Base-by-base conservation (phyloP, 495 filamentous ascomycete species). In the Aspergillus olivimuriae region DNA sequence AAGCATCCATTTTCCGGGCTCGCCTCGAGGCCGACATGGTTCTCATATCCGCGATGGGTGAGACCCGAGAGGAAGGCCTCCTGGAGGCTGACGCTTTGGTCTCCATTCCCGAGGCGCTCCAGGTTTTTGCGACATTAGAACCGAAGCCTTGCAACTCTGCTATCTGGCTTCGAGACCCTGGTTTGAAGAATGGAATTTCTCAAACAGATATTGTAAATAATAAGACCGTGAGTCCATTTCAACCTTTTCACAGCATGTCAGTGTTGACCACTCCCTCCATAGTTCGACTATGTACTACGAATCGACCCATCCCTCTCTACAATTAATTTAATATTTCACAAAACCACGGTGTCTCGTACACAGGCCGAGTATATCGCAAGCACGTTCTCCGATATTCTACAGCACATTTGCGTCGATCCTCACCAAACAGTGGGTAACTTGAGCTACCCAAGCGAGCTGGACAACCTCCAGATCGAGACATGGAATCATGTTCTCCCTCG, bases 301-400 rank as follows among this genome's bases (percentile, higher is more conserved):
- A 43, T 44, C 11, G 46, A 49, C 20, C 34, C 41, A 14, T 49
- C 46, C 0, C 16, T 49, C 32, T 43, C 46, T 7, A 43, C 34
- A 16, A n/a, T 61, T 19, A 35, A 46, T n/a, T 52, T 61, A 47
- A 56, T 53, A n/a, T 58, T 56, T 48, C 54, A 51, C 43, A 58
- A 56, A 12, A 38, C 54, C 12, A 48, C 51, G n/a, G 31, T 61
- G 18, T 53, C 52, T 26, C 41, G 50, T 5, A 34, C 36, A 16
- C 58, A 61, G 39, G 52, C 50, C 15, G 36, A 46, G 28, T 53
- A 55, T 15, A 48, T 61, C 15, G 45, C 57, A 10, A 51, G 50
- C 5, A 58, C 57, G 4, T 63, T 54, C 35, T 44, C 24, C 54
- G 58, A 47, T 43, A 58, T 65, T 16, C 51, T 68, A 23, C 41